A percentile compares a stretch with the other conserved stretches of the same genome.
phyloP scores from a whole-genome alignment of 768 basidiomycete genomes.

The Suillus paluster region DNA sequence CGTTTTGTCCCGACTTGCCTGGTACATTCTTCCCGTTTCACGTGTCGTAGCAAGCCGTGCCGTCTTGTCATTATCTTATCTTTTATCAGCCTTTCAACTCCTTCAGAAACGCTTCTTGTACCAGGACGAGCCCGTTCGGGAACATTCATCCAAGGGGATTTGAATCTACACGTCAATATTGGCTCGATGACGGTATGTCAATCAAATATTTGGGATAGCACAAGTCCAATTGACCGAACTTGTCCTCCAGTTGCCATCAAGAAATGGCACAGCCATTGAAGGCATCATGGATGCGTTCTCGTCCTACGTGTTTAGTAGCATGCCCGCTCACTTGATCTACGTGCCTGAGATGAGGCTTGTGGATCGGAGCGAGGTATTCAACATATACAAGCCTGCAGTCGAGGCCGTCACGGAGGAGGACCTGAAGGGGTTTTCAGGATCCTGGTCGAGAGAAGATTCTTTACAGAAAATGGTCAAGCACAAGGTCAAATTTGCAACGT shows the following conservation, averaged over 20 bases:
- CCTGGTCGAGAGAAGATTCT: background rate
- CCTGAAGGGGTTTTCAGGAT: background rate
- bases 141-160: background rate
- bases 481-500: slow-evolving; percentile 1
- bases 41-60: background rate
- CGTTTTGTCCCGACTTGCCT: background rate
- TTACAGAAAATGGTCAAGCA: background rate
- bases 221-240: background rate
- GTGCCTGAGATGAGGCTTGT: slow-evolving; percentile 22
- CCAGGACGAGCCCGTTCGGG: background rate
- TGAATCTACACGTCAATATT: no score
- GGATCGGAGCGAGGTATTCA: slow-evolving; percentile 11
- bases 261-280: background rate
- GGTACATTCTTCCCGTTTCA: background rate
- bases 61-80: background rate
- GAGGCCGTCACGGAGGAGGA: slow-evolving; percentile 10
- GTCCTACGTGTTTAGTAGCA: slow-evolving; percentile 20
- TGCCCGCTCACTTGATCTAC: slow-evolving; percentile 22
- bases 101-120: background rate
- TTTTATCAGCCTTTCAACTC: background rate
- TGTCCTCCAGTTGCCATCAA: background rate
- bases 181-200: background rate
- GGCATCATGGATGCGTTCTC: slow-evolving; percentile 1
- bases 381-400: background rate
- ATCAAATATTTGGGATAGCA: background rate